Evolutionary conservation across 305 asterid species (phyloP).

Genomic region (Plantago coronopus): DNA sequence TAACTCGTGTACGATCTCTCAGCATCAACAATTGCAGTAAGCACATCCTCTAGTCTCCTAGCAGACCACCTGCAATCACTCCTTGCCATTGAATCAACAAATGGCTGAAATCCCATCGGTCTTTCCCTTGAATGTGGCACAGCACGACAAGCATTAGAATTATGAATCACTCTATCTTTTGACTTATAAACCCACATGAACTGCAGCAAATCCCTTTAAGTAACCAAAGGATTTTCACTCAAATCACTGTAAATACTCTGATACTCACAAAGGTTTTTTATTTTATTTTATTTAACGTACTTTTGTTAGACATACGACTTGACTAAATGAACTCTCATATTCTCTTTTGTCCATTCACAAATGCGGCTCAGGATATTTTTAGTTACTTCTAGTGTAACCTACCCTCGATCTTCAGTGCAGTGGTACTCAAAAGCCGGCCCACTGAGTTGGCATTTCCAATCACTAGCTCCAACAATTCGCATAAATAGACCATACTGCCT

Average conservation of each 20-base stretch:
- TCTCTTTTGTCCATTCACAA: too few relatives aligned
- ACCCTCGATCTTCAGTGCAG: too few relatives aligned
- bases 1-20: constrained; percentile 42
- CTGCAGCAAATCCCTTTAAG: constrained; percentile 49
- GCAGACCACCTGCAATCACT: constrained; percentile 66
- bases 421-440: too few relatives aligned
- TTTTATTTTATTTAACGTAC: too few relatives aligned
- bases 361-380: too few relatives aligned
- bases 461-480: too few relatives aligned
- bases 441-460: too few relatives aligned
- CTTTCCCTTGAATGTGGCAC: constrained; percentile 28
- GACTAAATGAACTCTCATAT: too few relatives aligned
- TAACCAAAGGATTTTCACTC: constrained; percentile 42
- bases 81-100: constrained; percentile 44
- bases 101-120: constrained; percentile 33
- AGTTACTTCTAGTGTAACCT: too few relatives aligned
- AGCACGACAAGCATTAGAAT: constrained; percentile 15
- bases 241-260: constrained; percentile 33
- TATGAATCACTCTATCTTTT: constrained; percentile 17
- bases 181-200: constrained; percentile 42
- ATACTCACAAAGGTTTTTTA: too few relatives aligned
- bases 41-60: constrained; percentile 48
- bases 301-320: too few relatives aligned
- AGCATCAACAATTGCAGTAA: constrained; percentile 50
- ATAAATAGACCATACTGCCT: too few relatives aligned